These are phyloP conservation scores for Speleostelium caveatum DNA, from an alignment of 78 protist species.

Conservation along the genomic window DNA sequence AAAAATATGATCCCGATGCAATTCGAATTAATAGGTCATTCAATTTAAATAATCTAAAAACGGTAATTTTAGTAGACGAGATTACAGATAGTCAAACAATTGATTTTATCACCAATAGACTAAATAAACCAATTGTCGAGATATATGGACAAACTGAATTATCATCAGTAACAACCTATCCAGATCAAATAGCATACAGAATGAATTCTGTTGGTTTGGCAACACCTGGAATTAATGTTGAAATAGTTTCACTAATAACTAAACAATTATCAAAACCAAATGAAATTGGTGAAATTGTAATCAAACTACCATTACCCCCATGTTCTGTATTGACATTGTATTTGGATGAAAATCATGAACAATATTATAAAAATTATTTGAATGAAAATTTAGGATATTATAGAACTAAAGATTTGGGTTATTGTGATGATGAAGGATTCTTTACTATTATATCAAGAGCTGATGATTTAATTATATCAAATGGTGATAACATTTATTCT, in stretches of 20 bases:
- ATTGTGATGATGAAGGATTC: constrained; percentile 1
- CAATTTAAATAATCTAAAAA: background rate
- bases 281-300: constrained; percentile 16
- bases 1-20: background rate
- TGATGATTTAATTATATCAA: background rate
- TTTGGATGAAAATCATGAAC: background rate
- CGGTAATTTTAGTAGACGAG: too few relatives aligned
- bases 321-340: background rate
- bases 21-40: background rate
- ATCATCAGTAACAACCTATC: background rate
- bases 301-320: constrained; percentile 3
- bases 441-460: constrained; percentile 5
- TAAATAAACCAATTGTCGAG: too few relatives aligned
- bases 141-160: too few relatives aligned
- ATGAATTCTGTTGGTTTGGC: background rate
- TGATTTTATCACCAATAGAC: too few relatives aligned
- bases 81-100: too few relatives aligned
- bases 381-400: background rate
- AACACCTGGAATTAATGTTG: background rate
- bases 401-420: background rate
- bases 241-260: background rate
- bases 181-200: background rate
- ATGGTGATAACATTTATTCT: background rate
- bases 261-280: background rate
- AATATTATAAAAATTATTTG: background rate